Conservation (phyloP, 2,329 filamentous ascomycete species). For the Venturia aucupariae region DNA sequence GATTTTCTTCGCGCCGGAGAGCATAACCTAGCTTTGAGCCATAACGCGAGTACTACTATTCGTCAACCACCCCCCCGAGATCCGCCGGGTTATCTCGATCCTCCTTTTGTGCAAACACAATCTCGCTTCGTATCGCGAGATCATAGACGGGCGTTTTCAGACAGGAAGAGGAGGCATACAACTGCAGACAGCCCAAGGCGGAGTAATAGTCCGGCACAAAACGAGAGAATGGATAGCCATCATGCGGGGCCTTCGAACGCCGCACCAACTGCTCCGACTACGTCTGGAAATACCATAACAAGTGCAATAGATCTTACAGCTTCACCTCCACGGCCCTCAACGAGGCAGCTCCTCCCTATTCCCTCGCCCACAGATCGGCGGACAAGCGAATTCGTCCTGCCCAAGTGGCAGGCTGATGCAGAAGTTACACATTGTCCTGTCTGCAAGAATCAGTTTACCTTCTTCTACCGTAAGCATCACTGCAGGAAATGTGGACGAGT, state of each 20-base stretch:
- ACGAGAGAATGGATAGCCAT: conserved; percentile 5
- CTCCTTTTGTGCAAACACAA: neutral
- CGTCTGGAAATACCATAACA: neutral
- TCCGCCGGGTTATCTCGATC: neutral
- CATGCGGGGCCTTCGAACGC: conserved; percentile 2
- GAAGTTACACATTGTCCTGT: conserved; percentile 80
- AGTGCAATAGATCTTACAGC: neutral
- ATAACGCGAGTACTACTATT: neutral
- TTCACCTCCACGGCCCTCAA: neutral
- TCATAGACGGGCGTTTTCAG: conserved; percentile 17
- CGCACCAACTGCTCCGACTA: neutral
- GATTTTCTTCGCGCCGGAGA: conserved; percentile 5
- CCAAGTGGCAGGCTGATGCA: conserved; percentile 79
- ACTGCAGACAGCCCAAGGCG: conserved; percentile 25
- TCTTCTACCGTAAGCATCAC: conserved; percentile 85
- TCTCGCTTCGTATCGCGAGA: neutral
- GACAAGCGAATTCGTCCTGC: conserved; percentile 46
- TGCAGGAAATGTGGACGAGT: conserved; percentile 92
- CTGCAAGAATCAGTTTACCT: conserved; percentile 68
- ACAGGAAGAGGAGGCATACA: conserved; percentile 29
- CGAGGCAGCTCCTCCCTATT: neutral
- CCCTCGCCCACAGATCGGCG: neutral
- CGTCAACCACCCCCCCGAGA: neutral
- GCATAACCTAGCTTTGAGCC: neutral
- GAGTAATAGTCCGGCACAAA: conserved; percentile 18